A percentile compares a stretch with the other conserved stretches of the same genome.
Evolutionary conservation across 441 rosid species (phyloP).

Genomic region (Biscutella auriculata): DNA sequence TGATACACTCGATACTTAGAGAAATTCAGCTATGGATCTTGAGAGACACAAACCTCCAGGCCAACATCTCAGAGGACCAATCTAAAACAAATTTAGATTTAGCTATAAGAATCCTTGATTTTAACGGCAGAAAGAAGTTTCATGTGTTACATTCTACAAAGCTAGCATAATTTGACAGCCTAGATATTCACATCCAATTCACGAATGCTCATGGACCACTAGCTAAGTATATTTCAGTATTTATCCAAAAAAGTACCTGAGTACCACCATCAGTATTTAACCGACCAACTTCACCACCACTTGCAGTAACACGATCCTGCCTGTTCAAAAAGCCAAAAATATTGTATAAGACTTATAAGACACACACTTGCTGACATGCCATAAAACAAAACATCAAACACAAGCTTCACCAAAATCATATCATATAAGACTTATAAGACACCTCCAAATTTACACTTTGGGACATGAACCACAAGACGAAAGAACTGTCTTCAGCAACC

Average conservation of each 20-base stretch:
- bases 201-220: too few species aligned
- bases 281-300: conserved; percentile 99
- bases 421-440: too few species aligned
- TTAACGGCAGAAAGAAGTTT: background rate
- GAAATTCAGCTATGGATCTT: too few species aligned
- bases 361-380: conserved; percentile 57
- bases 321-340: conserved; percentile 26
- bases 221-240: background rate
- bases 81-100: conserved; percentile 32
- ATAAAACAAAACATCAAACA: conserved; percentile 6
- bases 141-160: background rate
- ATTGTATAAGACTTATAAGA: too few species aligned
- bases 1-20: too few species aligned
- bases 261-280: conserved; percentile 94
- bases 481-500: too few species aligned
- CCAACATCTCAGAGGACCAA: conserved; percentile 99
- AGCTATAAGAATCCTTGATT: conserved; percentile 19
- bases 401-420: background rate
- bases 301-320: conserved; percentile 81
- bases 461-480: too few species aligned
- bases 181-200: background rate
- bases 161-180: too few species aligned
- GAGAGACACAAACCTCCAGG: conserved; percentile 99
- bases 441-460: too few species aligned
- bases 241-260: conserved; percentile 61